Evolutionary conservation across 768 basidiomycete genomes (phyloP).

Genomic region (Psilocybe cubensis): DNA sequence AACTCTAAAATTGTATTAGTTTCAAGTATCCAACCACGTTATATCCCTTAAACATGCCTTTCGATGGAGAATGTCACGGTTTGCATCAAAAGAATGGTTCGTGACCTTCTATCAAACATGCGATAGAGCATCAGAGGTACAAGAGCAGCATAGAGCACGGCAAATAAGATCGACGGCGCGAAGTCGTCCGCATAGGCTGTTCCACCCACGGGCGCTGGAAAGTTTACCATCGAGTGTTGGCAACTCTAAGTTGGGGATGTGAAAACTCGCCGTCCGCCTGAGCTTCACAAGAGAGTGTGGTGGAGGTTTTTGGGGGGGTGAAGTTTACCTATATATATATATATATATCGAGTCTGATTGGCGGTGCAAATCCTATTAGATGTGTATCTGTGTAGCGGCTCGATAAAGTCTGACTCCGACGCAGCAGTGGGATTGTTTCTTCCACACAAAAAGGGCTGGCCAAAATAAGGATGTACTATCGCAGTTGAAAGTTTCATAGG

Average conservation of each 20-base stretch:
- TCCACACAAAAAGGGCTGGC: no score
- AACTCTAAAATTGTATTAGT: constrained; percentile 21
- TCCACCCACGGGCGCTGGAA: constrained; percentile 51
- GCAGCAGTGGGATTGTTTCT: no score
- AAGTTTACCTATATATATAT: no score
- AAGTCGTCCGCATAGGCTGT: constrained; percentile 41
- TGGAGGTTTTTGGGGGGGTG: no score
- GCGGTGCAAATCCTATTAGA: no score
- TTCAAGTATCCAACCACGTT: not conserved
- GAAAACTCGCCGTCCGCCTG: no score
- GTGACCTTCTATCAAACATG: constrained; percentile 34
- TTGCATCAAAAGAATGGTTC: constrained; percentile 37
- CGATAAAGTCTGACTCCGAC: no score
- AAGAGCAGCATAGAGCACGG: constrained; percentile 38
- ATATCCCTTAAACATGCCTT: constrained; percentile 27
- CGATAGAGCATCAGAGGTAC: constrained; percentile 41
- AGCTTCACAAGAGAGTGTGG: no score
- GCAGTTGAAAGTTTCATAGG: no score
- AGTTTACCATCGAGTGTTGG: constrained; percentile 22
- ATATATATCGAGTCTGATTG: no score
- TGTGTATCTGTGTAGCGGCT: no score
- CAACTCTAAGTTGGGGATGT: not conserved
- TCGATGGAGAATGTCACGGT: constrained; percentile 38
- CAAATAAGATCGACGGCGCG: constrained; percentile 45
- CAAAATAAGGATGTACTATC: no score